phyloP scores from a whole-genome alignment of 176 grass and related monocot species.

The Cymbopogon citratus region DNA sequence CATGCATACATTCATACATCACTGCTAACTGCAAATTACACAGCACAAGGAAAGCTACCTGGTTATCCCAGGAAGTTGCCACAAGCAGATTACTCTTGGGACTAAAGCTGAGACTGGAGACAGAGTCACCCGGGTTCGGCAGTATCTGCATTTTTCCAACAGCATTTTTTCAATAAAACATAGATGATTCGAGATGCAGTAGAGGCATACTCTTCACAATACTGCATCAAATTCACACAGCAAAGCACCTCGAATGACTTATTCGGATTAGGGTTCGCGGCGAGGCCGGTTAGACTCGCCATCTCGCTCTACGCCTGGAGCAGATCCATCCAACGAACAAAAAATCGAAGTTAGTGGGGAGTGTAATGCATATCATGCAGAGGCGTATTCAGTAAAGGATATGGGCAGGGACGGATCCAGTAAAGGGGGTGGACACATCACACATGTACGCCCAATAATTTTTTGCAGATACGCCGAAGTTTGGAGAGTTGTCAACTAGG shows the following conservation, averaged over 20 bases:
- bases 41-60: constrained; percentile 23
- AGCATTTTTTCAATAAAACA: too few relatives aligned
- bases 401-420: too few relatives aligned
- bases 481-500: too few relatives aligned
- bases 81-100: constrained; percentile 57
- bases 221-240: neutral
- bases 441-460: too few relatives aligned
- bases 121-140: constrained; percentile 42
- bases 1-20: neutral
- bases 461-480: neutral
- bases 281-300: constrained; percentile 37
- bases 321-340: neutral
- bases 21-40: neutral
- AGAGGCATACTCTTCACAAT: neutral
- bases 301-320: constrained; percentile 24
- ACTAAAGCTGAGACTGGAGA: constrained; percentile 67
- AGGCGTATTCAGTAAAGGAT: too few relatives aligned
- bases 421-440: too few relatives aligned
- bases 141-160: constrained; percentile 36
- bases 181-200: neutral
- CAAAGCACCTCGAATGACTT: constrained; percentile 54
- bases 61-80: constrained; percentile 75
- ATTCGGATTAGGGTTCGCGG: constrained; percentile 45
- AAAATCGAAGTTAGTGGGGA: too few relatives aligned
- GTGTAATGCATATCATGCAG: too few relatives aligned